Base-by-base conservation (phyloP, 768 basidiomycete species). In the Boletus patriciae region DNA sequence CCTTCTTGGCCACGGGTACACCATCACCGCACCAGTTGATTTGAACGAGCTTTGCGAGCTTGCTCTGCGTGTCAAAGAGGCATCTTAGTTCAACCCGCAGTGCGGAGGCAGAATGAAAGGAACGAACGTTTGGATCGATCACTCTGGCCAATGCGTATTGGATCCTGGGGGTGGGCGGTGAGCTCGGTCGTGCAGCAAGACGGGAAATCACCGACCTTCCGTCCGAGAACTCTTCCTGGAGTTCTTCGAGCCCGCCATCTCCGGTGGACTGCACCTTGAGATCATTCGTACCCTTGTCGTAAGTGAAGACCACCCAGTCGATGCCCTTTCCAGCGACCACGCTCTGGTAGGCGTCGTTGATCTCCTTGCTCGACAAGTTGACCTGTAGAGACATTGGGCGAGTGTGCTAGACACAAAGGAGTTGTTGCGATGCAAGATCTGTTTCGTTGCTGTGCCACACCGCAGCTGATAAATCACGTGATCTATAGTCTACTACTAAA, bases 21-120 rank as follows among this genome's bases (percentile, higher is more conserved):
- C 96, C 96, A 66, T 96, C 95, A 43, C 96, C 96, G 63, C 93
- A 94, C 95, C 96, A 97, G 66, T 94, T 92, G 73, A 98, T 88
- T 67, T 96, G 91, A 16, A 98, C 93, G 59, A 95, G 92, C 76
- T 97, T 98, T 44, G 87, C 79, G 3, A 98, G 80, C 58, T 87
- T 78, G 66, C 83, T 92, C 90, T 96, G 64, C 27, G 44, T 6
- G 46, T 16, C 54, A 8, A 23, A 48, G 16, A 38, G 27, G 4
- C 8, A 43, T 19, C 18, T 57, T 25, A 54, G 46, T 6, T 5
- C 19, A 18, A 15, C 18, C 2, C 2, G 15, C 27, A 27, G 18
- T 11, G 46, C 3, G 45, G 45, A 25, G 6, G 25, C 2, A n/a
- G 19, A n/a, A 18, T 3, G 16, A 21, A 40, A 38, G 2, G 37